A percentile compares a stretch with the other conserved stretches of the same genome.
phyloP scores from a whole-genome alignment of 768 basidiomycete species.

The Boletus subcaerulescens region DNA sequence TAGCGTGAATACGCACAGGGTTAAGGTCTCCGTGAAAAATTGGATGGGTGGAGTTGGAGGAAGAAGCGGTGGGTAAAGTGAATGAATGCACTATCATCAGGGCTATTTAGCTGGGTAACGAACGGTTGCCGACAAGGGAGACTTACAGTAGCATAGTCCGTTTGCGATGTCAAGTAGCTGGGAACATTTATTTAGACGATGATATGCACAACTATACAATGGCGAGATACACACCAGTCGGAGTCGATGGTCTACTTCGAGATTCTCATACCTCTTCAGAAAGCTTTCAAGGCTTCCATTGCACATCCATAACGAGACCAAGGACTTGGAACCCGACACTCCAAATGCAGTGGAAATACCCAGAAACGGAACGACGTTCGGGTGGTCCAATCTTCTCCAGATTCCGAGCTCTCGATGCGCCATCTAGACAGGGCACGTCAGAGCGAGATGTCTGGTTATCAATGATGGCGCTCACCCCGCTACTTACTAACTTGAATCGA shows the following conservation, averaged over 20 bases:
- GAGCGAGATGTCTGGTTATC: neutral
- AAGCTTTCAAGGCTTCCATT: neutral
- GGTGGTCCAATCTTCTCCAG: neutral
- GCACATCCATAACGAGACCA: neutral
- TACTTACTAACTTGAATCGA: neutral
- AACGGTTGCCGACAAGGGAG: too few species aligned
- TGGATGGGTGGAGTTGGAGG: neutral
- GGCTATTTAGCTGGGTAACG: neutral
- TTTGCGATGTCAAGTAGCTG: neutral
- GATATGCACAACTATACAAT: too few species aligned
- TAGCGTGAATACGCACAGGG: neutral
- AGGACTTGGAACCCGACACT: neutral
- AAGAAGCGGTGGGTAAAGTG: neutral
- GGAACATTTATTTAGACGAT: neutral
- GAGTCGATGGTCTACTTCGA: neutral
- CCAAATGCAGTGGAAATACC: neutral
- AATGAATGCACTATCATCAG: neutral
- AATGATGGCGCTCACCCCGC: neutral
- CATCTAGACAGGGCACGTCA: neutral
- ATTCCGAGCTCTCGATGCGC: slow-evolving; percentile 1
- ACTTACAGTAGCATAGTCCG: neutral
- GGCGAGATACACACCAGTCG: neutral
- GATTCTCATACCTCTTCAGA: neutral
- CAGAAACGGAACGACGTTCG: slow-evolving; percentile 1
- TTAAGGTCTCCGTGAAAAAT: slow-evolving; percentile 2